Base-by-base conservation (phyloP, 139 green algal species). In the Diplosphaera chodatii region DNA sequence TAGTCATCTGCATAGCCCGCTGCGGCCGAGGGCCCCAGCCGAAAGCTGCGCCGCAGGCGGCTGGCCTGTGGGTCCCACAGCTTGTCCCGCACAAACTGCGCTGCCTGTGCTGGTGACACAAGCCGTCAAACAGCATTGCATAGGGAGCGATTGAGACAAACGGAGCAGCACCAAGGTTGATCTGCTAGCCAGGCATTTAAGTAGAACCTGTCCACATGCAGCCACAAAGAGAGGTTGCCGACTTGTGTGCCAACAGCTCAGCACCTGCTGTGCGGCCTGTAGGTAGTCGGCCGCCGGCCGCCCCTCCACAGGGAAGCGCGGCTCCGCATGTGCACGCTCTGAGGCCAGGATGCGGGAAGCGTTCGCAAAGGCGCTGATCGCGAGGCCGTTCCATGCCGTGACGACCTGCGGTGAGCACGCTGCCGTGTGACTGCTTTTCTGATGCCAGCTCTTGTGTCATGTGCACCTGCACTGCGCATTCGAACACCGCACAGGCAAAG, bases 321-420 rank as follows among this genome's bases (percentile, higher is more conserved):
- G 74, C 8, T 23, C 0, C 0, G 74, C 62, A 31, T 79, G 77
- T 0, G 76, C 75, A 56, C 83, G 64, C 64, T 90, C 74, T 15
- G 80, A 62, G 25, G 70, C 59, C 55, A 97, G 78, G 21, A 88
- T 77, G 0, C 82, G 70, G 0, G 85, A 79, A 0, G 92, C 92
- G 23, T 71, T 74, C 10, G 92, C 87, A 67, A 93, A 85, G 0
- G 92, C 91, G 0, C 77, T 82, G 32, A 97, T 93, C 30, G 75
- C 81, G 77, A 96, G 88, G 29, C 92, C 92, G 74, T 97, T 96
- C 92, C 92, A 97, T 1, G 91, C 88, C n/a, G 91, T 77, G 67
- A 97, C 91, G 27, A 97, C 66, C 91, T 95, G 80, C 20, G n/a
- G 37, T 48, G 37, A 48, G 13, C 10, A 8, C 8, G 37, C 10